These are phyloP conservation scores for Cucurbitaria berberidis DNA, from an alignment of 2,329 filamentous ascomycete genomes.

Conservation along the genomic window DNA sequence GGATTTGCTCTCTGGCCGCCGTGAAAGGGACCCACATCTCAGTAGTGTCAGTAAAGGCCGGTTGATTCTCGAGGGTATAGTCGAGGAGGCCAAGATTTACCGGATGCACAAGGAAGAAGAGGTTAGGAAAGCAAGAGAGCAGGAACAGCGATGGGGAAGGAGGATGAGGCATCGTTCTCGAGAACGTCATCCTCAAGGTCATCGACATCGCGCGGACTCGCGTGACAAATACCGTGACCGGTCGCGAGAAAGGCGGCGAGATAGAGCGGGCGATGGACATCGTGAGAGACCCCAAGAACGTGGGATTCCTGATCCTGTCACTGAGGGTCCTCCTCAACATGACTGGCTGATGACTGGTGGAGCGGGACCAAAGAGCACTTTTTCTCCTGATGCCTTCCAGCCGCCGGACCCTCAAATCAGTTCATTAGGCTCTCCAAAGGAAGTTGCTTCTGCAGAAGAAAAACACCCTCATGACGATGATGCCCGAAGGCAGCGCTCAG, in stretches of 20 bases:
- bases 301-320: background rate
- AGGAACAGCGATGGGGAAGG: background rate
- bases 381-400: background rate
- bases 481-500: background rate
- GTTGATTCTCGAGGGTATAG: constrained; percentile 26
- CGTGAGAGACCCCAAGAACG: background rate
- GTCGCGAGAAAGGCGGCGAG: background rate
- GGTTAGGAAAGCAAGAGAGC: constrained; percentile 1
- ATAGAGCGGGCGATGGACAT: background rate
- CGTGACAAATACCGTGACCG: background rate
- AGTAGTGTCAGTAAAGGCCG: constrained; percentile 10
- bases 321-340: background rate
- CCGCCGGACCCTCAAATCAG: background rate
- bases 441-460: no score
- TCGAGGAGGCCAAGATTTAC: constrained; percentile 30
- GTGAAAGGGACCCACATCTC: constrained; percentile 13
- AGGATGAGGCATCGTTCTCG: background rate
- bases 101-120: constrained; percentile 20
- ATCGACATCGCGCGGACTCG: background rate
- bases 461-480: background rate
- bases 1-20: constrained; percentile 12
- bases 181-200: background rate
- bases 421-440: no score
- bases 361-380: background rate
- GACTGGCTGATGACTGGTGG: constrained; percentile 10